A percentile compares a stretch with the other conserved stretches of the same genome.
phyloP scores from a whole-genome alignment of 2,329 filamentous ascomycete genomes.

The Alternaria brassicicola region DNA sequence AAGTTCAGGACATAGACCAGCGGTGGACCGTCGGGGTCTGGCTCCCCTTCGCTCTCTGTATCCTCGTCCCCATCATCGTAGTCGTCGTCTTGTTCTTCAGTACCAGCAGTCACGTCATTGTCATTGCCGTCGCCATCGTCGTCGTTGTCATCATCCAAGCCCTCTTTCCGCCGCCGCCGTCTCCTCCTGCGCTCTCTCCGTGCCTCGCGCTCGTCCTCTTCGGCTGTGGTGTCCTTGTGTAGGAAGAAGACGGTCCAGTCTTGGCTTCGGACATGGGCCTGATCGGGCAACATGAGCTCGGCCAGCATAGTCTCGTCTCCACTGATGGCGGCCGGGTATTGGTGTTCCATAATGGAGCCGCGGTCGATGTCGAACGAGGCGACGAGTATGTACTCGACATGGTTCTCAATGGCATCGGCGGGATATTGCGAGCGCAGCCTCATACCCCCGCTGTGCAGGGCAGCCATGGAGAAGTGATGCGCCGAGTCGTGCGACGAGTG shows the following conservation, averaged over 20 bases:
- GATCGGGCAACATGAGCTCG: constrained; percentile 97
- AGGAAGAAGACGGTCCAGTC: constrained; percentile 99
- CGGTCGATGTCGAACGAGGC: constrained; percentile 97
- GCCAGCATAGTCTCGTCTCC: constrained; percentile 98
- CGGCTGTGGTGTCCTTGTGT: constrained; percentile 88
- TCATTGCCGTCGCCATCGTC: constrained; percentile 54
- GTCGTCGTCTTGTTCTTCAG: constrained; percentile 42
- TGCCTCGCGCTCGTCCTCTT: constrained; percentile 72
- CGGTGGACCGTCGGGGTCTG: constrained; percentile 78
- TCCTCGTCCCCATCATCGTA: constrained; percentile 58
- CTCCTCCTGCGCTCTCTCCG: constrained; percentile 62
- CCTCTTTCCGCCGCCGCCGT: constrained; percentile 52
- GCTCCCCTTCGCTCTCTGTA: constrained; percentile 59
- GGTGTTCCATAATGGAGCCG: constrained; percentile 97
- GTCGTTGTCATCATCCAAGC: constrained; percentile 52
- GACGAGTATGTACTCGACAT: constrained; percentile 98
- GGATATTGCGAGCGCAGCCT: constrained; percentile 58
- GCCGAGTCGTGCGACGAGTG: constrained; percentile 39
- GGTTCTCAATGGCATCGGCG: constrained; percentile 67
- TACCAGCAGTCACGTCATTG: constrained; percentile 39
- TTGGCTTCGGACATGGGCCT: constrained; percentile 90
- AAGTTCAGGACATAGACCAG: constrained; percentile 96
- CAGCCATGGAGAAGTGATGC: constrained; percentile 18
- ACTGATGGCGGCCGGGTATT: constrained; percentile 92
- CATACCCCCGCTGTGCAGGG: constrained; percentile 4